Conservation (phyloP, 1,284 basidiomycete species). For the Pseudozyma sp. region DNA sequence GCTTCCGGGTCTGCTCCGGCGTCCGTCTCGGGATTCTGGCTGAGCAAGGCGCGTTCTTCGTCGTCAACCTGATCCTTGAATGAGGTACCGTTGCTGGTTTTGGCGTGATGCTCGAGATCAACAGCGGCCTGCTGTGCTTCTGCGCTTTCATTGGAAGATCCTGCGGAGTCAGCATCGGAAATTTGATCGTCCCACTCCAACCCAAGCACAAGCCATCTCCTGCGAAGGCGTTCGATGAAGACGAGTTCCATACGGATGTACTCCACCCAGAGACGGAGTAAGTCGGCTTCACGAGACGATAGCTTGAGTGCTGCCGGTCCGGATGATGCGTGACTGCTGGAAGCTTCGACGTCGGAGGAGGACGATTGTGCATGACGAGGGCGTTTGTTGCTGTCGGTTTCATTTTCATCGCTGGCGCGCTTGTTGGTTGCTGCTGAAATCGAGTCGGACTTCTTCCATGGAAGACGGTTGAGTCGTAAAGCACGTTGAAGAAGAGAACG, state of each 20-base stretch:
- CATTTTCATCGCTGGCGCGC: background rate
- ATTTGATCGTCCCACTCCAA: constrained; percentile 69
- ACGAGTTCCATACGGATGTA: constrained; percentile 89
- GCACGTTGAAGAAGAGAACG: constrained; percentile 87
- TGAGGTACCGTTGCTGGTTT: background rate
- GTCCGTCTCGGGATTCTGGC: constrained; percentile 40
- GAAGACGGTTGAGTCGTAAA: constrained; percentile 72
- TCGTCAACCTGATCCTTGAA: constrained; percentile 14
- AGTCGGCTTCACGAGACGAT: constrained; percentile 44
- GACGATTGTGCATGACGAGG: constrained; percentile 18
- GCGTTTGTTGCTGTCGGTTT: constrained; percentile 15
- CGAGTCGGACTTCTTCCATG: constrained; percentile 21
- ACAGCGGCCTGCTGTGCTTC: constrained; percentile 36
- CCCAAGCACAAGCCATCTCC: constrained; percentile 84
- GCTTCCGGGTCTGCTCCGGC: constrained; percentile 27
- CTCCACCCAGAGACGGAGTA: constrained; percentile 64
- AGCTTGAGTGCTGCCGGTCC: constrained; percentile 46
- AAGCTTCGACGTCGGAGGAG: background rate
- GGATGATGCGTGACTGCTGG: constrained; percentile 3
- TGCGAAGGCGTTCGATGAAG: constrained; percentile 83
- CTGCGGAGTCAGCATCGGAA: background rate
- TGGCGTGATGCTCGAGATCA: constrained; percentile 30
- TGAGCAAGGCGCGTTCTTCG: constrained; percentile 38
- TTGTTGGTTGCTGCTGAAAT: background rate
- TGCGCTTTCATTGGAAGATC: constrained; percentile 18